Base-by-base conservation (phyloP, 2,329 filamentous ascomycete species). In the Penicillium polonicum region DNA sequence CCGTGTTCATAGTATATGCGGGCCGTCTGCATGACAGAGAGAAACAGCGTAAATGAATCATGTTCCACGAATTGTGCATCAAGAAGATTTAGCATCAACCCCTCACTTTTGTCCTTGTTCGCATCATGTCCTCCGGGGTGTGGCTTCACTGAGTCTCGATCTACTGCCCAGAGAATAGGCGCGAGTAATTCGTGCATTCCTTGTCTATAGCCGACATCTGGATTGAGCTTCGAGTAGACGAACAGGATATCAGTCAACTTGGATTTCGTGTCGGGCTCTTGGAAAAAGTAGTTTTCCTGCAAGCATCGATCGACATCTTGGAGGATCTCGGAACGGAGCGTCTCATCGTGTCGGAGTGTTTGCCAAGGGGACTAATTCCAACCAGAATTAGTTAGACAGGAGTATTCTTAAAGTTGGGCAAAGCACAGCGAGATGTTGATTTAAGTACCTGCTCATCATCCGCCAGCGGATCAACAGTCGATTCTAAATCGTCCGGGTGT, bases 121-220 rank as follows among this genome's bases (percentile, higher is more conserved):
- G 27, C 27, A n/a, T 38, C 23, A 8, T 31, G 31, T 8, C 6
- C 69, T 45, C 66, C 64, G 3, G 74, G 70, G 3, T 70, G 66
- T 4, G 75, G 72, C 52, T 90, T 82, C 50, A 96, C 79, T 7
- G 92, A 88, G 76, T 99, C 94, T 65, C 88, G 82, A 65, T 92
- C 86, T 6, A 97, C 79, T 2, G 91, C 89, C 82, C 91, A 91
- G 7, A 97, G 79, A 38, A 99, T 86, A 0, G 94, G 92, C 0
- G 94, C 94, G 15, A 97, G 81, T 43, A 99, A 80, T 76, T 99
- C 94, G 72, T 99, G 94, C 93, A 99, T 99, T 12, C 94, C 94
- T 77, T 99, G 94, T n/a, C 94, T 86, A 72, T 99, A 99, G 17
- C 91, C 91, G 53, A 91, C 83, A 65, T 88, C 86, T 2, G 91